Evolutionary conservation across 2,329 filamentous ascomycete species (phyloP), one percentile per base, ranked within the genome.

Genomic region (Karstenula rhodostoma): DNA sequence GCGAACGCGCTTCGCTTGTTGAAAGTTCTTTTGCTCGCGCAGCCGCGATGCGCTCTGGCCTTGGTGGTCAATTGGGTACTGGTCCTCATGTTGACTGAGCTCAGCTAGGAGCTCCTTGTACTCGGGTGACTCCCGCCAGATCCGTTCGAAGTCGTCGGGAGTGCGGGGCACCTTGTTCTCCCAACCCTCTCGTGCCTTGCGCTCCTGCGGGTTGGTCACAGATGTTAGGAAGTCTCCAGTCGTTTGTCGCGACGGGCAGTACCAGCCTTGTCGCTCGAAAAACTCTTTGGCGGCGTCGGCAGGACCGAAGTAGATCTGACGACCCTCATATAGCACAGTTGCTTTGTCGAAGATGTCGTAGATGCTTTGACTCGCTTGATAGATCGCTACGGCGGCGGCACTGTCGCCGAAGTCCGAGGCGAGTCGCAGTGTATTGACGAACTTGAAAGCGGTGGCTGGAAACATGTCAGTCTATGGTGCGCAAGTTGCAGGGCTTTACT

Each of bases 151-250:
- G 2, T 84, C 82, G 50, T 83, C 79, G 0, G 82, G 78, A 0
- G 81, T 82, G 13, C 81, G 77, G n/a, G 82, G 82, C 0, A 82
- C 80, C 52, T 72, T 76, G 62, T 77, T 71, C 67, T 83, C 80
- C 62, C 72, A 81, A 1, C 81, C 82, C 33, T 73, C 56, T n/a
- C 66, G 69, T 0, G 81, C 71, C 32, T 79, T 65, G 51, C 82
- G 78, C 65, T 84, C 81, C 37, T 75, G 66, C 0, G 82, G 65
- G 40, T 80, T 81, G 2, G 88, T 92, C 57, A 94, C 86, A 1
- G 89, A 90, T 0, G 90, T 94, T 25, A 94, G 77, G 74, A 94
- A 94, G 67, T 94, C 91, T 2, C 86, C 87, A 0, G 88, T 89
- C 0, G 89, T 93, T 69, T 91, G 89, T 2, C 90, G 84, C 2